These are phyloP conservation scores for Mycosphaerelloides madeirae DNA, from an alignment of 2,329 filamentous ascomycete genomes.

Conservation along the genomic window DNA sequence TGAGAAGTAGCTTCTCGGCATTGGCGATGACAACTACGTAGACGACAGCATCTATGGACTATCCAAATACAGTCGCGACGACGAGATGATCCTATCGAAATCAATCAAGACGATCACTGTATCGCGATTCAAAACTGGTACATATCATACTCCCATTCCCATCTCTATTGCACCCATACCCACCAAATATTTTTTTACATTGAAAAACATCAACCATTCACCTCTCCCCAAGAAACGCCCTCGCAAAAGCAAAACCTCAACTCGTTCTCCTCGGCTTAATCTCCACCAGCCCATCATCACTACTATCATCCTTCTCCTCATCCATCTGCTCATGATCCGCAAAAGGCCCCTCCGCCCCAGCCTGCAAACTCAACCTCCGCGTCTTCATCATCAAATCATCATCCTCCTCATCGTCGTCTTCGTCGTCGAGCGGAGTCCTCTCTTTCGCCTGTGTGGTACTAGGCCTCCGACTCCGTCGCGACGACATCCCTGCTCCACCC, in stretches of 20 bases:
- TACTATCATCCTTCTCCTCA: slow-evolving; percentile 21
- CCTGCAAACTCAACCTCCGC: slow-evolving; percentile 13
- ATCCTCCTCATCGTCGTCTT: slow-evolving; percentile 27
- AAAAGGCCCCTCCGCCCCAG: slow-evolving; percentile 17
- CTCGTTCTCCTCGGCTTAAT: slow-evolving; percentile 31
- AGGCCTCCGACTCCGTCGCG: slow-evolving; percentile 24
- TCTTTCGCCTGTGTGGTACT: slow-evolving; percentile 34
- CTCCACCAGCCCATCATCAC: slow-evolving; percentile 31
- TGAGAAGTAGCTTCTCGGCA: too few relatives aligned
- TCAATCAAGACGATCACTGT: too few relatives aligned
- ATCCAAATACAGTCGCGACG: too few relatives aligned
- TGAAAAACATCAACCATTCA: not conserved
- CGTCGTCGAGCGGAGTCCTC: slow-evolving; percentile 28
- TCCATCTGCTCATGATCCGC: slow-evolving; percentile 18
- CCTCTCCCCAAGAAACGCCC: too few relatives aligned
- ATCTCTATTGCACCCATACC: not conserved
- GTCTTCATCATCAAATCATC: slow-evolving; percentile 12
- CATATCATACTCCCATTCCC: not conserved
- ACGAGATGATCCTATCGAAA: too few relatives aligned
- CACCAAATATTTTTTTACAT: not conserved
- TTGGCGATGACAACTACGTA: too few relatives aligned
- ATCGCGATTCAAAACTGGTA: too few relatives aligned
- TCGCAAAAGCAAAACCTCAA: slow-evolving; percentile 7
- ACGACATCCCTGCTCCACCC: slow-evolving; percentile 24
- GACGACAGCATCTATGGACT: too few relatives aligned